Conservation (phyloP, 2,329 filamentous ascomycete species). For the Stemphylium vesicarium region DNA sequence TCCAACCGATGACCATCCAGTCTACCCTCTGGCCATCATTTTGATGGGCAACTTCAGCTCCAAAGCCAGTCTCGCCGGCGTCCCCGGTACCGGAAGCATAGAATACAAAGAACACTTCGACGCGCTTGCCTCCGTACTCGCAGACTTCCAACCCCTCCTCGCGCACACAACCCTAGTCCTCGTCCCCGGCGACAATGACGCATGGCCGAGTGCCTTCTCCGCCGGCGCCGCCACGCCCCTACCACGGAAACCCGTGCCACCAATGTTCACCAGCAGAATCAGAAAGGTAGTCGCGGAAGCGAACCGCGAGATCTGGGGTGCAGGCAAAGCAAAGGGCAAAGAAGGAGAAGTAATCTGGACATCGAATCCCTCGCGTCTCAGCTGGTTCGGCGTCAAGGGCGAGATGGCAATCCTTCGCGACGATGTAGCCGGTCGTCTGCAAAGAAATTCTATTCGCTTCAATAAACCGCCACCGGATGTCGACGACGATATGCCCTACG, state of each 20-base stretch:
- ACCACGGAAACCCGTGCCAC: conserved; percentile 76
- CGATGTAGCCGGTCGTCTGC: conserved; percentile 79
- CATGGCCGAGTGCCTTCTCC: conserved; percentile 89
- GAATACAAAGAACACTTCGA: conserved; percentile 98
- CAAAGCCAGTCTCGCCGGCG: conserved; percentile 65
- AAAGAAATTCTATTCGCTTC: conserved; percentile 77
- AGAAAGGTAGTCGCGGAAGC: conserved; percentile 79
- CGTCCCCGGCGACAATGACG: conserved; percentile 94
- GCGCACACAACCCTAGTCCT: conserved; percentile 85
- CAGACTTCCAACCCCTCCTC: conserved; percentile 83
- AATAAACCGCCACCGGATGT: conserved; percentile 55
- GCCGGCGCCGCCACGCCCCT: conserved; percentile 74
- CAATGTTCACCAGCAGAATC: conserved; percentile 87
- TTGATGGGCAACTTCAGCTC: conserved; percentile 83
- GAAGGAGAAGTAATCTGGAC: conserved; percentile 84
- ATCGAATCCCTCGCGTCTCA: conserved; percentile 81
- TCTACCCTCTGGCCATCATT: conserved; percentile 78
- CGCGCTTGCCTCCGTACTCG: conserved; percentile 77
- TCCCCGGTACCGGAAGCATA: conserved; percentile 77
- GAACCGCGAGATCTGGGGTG: conserved; percentile 69
- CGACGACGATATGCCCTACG: conserved; percentile 34
- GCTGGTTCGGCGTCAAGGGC: conserved; percentile 84
- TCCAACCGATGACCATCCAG: conserved; percentile 60
- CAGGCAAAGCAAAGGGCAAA: conserved; percentile 50
- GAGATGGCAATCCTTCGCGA: conserved; percentile 89